These are phyloP conservation scores for Volvariella surrecta DNA, from an alignment of 1,284 basidiomycete genomes.

Conservation along the genomic window DNA sequence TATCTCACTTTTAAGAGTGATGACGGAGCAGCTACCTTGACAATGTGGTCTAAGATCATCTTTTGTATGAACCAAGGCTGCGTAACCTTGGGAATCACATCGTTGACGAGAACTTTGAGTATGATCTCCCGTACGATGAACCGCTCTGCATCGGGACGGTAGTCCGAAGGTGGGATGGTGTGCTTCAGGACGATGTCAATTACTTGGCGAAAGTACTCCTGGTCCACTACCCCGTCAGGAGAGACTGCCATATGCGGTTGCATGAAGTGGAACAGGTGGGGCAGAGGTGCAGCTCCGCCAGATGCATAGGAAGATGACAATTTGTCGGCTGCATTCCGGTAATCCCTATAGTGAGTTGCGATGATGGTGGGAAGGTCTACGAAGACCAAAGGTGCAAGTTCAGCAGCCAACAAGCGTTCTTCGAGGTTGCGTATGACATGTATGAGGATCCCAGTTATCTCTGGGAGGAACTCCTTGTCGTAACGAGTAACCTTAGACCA, in stretches of 20 bases:
- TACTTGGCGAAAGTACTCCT: conserved; percentile 71
- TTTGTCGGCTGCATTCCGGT: conserved; percentile 55
- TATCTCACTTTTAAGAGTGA: background rate
- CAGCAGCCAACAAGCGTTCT: conserved; percentile 41
- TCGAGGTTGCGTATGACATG: conserved; percentile 55
- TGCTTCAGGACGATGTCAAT: conserved; percentile 62
- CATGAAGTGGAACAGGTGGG: conserved; percentile 63
- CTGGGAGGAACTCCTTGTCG: conserved; percentile 73
- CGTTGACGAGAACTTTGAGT: conserved; percentile 59
- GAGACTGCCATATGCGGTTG: conserved; percentile 75
- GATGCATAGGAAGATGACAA: conserved; percentile 57
- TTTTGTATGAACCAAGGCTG: conserved; percentile 81
- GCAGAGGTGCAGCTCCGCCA: conserved; percentile 50
- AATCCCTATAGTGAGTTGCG: conserved; percentile 68
- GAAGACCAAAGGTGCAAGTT: conserved; percentile 52
- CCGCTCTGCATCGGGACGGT: conserved; percentile 61
- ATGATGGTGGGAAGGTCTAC: conserved; percentile 54
- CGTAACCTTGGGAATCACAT: conserved; percentile 57
- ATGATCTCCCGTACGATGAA: conserved; percentile 71
- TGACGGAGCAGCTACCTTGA: conserved; percentile 25
- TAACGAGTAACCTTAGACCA: conserved; percentile 75
- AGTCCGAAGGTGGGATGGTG: conserved; percentile 64
- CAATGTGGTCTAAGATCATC: conserved; percentile 52
- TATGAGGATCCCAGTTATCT: conserved; percentile 53
- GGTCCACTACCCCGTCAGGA: conserved; percentile 51